These are phyloP conservation scores for Coemansia sp. DNA, from an alignment of 192 early-diverging fungal genomes.

Conservation along the genomic window DNA sequence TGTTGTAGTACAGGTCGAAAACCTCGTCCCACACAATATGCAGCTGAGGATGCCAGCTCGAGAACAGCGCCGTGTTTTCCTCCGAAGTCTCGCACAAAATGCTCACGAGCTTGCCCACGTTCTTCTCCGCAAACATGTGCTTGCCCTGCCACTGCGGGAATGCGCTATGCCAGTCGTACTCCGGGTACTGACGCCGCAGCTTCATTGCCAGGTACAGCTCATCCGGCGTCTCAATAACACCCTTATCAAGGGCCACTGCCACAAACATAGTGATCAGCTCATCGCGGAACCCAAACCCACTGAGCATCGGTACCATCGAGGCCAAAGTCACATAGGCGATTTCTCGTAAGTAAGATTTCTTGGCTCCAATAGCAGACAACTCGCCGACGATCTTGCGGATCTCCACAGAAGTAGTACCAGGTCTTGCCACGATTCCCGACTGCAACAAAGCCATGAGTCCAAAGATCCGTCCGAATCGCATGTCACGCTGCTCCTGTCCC, in stretches of 20 bases:
- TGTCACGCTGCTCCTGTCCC: slow-evolving; percentile 88
- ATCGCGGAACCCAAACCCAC: slow-evolving; percentile 19
- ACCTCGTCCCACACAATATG: slow-evolving; percentile 83
- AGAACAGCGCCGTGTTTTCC: slow-evolving; percentile 44
- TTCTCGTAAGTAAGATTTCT: slow-evolving; percentile 85
- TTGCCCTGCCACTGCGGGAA: slow-evolving; percentile 51
- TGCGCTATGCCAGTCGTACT: slow-evolving; percentile 48
- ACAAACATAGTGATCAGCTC: slow-evolving; percentile 52
- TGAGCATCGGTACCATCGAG: slow-evolving; percentile 46
- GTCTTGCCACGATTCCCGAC: slow-evolving; percentile 73
- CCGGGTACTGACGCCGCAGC: slow-evolving; percentile 38
- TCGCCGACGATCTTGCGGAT: slow-evolving; percentile 69
- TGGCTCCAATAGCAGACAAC: slow-evolving; percentile 68
- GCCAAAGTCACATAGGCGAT: slow-evolving; percentile 73
- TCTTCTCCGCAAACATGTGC: slow-evolving; percentile 43
- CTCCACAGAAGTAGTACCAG: slow-evolving; percentile 70
- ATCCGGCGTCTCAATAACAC: slow-evolving; percentile 51
- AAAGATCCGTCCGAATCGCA: slow-evolving; percentile 91
- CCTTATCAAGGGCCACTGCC: slow-evolving; percentile 49
- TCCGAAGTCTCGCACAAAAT: slow-evolving; percentile 52
- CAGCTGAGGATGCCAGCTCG: slow-evolving; percentile 76
- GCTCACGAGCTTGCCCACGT: slow-evolving; percentile 27
- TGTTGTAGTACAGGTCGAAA: slow-evolving; percentile 62
- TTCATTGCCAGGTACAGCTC: slow-evolving; percentile 53
- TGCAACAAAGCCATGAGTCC: slow-evolving; percentile 81